Base-by-base conservation (phyloP, 1,284 basidiomycete species). In the Trametes versicolor region DNA sequence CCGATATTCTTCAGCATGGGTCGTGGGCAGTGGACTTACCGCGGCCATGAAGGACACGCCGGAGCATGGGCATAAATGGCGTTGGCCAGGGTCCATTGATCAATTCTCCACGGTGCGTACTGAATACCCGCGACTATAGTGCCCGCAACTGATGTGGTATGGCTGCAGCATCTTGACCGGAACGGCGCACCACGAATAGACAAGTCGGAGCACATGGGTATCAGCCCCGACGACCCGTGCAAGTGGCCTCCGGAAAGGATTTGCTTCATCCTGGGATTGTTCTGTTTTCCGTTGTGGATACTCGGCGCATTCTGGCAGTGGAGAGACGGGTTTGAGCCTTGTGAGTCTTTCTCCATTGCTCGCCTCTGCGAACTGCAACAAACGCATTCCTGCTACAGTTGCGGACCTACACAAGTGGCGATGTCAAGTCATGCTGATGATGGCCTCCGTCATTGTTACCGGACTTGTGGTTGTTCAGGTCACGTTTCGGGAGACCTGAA, bases 221-320 rank as follows among this genome's bases (percentile, higher is more conserved):
- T 63, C 32, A 62, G 66, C 10, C 65, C 72, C 17, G 25, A 56
- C 2, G 62, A 70, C 50, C 70, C 71, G 0, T 25, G 48, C 0
- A 54, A 58, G 4, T 70, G 65, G 64, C 72, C 73, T 4, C 8
- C 66, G 9, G 70, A 74, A 52, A 67, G 66, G 50, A 62, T 49
- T 10, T 49, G 71, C 4, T 72, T 71, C 48, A 19, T 72, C 12
- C 56, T 45, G 1, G 73, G 73, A 5, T 49, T 71, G 21, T 29
- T 72, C 25, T 71, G 68, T 58, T 70, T 66, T 25, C 73, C 72
- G 2, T 63, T 65, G 29, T 73, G 71, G 73, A 58, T 69, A 15
- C 32, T 68, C 7, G 73, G 73, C 9, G 73, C 63, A n/a, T 69
- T 67, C 37, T 59, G 70, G 55, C 60, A 58, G 25, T 51, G 66